Evolutionary conservation across 1,139 yeast genomes (phyloP).

Genomic region (Nakaseomyces sp.): DNA sequence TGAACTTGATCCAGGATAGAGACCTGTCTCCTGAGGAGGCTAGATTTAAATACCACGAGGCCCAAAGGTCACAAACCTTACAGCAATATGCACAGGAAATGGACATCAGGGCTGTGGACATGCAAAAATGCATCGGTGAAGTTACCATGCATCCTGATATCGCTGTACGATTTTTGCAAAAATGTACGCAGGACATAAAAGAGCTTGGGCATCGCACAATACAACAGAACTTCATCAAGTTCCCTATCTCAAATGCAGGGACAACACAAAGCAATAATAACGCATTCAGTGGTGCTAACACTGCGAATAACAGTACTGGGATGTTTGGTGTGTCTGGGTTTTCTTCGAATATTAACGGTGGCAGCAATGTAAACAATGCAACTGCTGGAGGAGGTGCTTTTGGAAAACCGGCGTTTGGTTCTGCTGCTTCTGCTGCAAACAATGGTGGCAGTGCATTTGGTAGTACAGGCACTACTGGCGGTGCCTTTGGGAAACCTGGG

Average conservation of each 20-base stretch:
- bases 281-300: not conserved
- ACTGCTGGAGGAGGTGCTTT: conserved; percentile 14
- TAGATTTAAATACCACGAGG: conserved; percentile 41
- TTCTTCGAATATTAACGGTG: conserved; percentile 8
- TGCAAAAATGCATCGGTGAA: conserved; percentile 38
- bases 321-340: conserved; percentile 9
- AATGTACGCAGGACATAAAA: conserved; percentile 35
- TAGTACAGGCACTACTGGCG: conserved; percentile 23
- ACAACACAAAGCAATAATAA: conserved; percentile 9
- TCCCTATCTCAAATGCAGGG: conserved; percentile 28
- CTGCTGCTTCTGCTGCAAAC: not conserved
- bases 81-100: conserved; percentile 37
- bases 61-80: conserved; percentile 34
- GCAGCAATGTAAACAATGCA: not conserved
- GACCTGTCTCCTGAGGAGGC: conserved; percentile 53
- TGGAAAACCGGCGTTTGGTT: conserved; percentile 15
- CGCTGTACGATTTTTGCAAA: conserved; percentile 52
- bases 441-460: conserved; percentile 15
- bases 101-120: conserved; percentile 39
- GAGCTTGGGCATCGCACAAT: conserved; percentile 21
- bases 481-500: conserved; percentile 22
- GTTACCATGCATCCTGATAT: conserved; percentile 37
- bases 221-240: conserved; percentile 38
- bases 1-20: conserved; percentile 42
- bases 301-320: conserved; percentile 3